Base-by-base conservation (phyloP, 352 stramenopile species). In the Globisporangium alternatum region DNA sequence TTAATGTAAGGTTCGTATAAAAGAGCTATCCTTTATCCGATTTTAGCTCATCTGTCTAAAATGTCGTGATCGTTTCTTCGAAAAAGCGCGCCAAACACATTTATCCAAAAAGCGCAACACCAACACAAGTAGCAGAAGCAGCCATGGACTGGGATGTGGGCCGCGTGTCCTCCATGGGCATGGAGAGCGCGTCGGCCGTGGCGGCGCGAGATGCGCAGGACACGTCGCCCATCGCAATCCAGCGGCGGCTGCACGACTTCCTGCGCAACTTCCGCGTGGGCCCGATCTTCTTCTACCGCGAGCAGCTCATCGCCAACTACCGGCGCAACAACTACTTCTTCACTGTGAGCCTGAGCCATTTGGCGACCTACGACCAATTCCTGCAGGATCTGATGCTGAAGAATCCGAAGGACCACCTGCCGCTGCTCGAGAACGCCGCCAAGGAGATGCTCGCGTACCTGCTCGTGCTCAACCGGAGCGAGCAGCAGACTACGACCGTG, bases 181-280 rank as follows among this genome's bases (percentile, higher is more conserved):
- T 90, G 83, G 83, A 92, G 73, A 87, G 69, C 69, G 79, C 80
- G 56, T 69, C 77, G 31, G 69, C 68, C 33, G 69, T 79, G 37
- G 74, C 75, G 28, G 67, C 75, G 47, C 77, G 78, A 17, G 77
- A 90, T 65, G 76, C 73, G 22, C 70, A 80, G 17, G 74, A 84
- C 45, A 72, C 69, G 25, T 89, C 79, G 51, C 82, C 80, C 5
- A 76, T 80, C 13, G 82, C 80, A 8, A 68, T 94, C 56, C 84
- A 92, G 65, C 74, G 72, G 33, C 81, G 86, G 15, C 62, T 92
- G 39, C 69, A 85, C n/a, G 74, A 86, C 19, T 97, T 97, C 63
- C 77, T 97, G 56, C 88, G 91, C 49, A 90, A 84, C 52, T 97
- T 97, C 68, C 83, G 87, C 39, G 74, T 95, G 8, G 91, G 89